phyloP scores from a whole-genome alignment of 371 early-diverging fungal species.

The Rozella allomycis region DNA sequence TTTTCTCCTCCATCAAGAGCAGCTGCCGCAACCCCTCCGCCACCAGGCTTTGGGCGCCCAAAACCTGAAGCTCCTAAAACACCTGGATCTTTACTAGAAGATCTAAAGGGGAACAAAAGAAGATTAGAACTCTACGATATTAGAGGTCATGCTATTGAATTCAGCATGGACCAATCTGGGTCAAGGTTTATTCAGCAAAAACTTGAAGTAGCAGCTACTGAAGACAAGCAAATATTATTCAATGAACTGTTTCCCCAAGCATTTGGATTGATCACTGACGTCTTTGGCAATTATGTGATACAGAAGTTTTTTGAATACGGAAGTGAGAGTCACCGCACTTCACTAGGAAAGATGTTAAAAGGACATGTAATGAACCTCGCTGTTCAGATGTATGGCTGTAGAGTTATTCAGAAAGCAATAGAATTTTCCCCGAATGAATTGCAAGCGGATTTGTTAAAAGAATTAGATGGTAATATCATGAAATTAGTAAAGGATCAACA shows the following conservation, averaged over 20 bases:
- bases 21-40: too few species aligned
- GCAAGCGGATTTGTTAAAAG: constrained; percentile 69
- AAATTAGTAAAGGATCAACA: constrained; percentile 99
- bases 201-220: constrained; percentile 70
- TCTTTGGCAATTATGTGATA: constrained; percentile 99
- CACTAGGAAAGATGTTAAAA: constrained; percentile 77
- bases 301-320: constrained; percentile 98
- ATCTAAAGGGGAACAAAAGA: constrained; percentile 1
- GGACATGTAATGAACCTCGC: constrained; percentile 78
- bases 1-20: too few species aligned
- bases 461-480: constrained; percentile 80
- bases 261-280: constrained; percentile 90
- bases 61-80: too few species aligned
- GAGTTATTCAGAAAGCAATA: constrained; percentile 97
- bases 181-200: constrained; percentile 98
- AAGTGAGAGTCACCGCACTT: constrained; percentile 39
- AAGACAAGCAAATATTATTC: constrained; percentile 91
- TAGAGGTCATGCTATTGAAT: constrained; percentile 78
- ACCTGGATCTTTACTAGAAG: too few species aligned
- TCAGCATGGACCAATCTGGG: constrained; percentile 97
- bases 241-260: constrained; percentile 81
- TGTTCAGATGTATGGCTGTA: constrained; percentile 98
- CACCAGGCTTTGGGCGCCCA: too few species aligned
- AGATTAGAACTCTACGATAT: constrained; percentile 39
- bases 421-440: constrained; percentile 75